Percentiles rank a stretch among this genome's conserved stretches.
Evolutionary conservation across 805 yeast species (phyloP).

Genomic region (Tetrapisispora namnaoensis): DNA sequence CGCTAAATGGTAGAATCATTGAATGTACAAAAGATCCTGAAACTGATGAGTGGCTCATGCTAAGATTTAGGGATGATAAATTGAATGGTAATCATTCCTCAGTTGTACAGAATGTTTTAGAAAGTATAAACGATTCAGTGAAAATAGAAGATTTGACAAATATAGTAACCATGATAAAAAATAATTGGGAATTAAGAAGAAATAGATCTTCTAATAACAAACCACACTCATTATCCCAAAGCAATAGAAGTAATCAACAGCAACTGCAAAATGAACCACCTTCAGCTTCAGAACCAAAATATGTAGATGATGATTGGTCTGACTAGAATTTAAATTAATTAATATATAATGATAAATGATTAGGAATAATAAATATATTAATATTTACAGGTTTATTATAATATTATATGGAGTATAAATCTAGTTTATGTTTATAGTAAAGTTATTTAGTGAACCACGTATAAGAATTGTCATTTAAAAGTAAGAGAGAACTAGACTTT

Average conservation of each 20-base stretch:
- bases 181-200: conserved; percentile 54
- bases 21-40: conserved; percentile 66
- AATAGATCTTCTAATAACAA: conserved; percentile 7
- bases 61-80: conserved; percentile 91
- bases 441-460: not conserved
- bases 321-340: conserved; percentile 10
- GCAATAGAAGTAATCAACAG: not conserved
- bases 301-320: conserved; percentile 29
- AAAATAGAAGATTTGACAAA: conserved; percentile 62
- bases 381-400: conserved; percentile 9
- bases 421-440: not conserved
- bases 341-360: not conserved
- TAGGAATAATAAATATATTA: conserved; percentile 1
- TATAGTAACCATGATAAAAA: conserved; percentile 46
- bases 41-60: conserved; percentile 64
- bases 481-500: conserved; percentile 23
- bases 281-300: conserved; percentile 14
- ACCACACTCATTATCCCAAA: not conserved
- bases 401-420: not conserved
- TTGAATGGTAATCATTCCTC: conserved; percentile 73
- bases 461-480: not conserved
- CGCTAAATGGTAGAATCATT: conserved; percentile 78
- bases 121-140: conserved; percentile 81
- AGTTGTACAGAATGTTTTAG: conserved; percentile 73
- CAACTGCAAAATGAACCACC: not conserved